These are phyloP conservation scores for Daldinia bambusicola DNA, from an alignment of 495 filamentous ascomycete species.

Conservation along the genomic window DNA sequence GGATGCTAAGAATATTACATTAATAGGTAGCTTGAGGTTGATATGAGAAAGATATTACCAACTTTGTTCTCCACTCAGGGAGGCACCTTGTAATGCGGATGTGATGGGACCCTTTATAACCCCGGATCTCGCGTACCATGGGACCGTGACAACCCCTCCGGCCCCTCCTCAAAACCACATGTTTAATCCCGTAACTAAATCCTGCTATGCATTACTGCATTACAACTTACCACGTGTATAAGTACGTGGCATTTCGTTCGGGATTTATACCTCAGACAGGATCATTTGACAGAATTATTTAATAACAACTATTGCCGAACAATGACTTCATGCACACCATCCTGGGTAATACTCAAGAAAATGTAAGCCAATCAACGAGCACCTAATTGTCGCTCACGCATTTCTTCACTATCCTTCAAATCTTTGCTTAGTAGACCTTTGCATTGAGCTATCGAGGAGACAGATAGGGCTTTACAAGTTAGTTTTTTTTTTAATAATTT, in stretches of 20 bases:
- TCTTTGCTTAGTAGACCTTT: neutral
- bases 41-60: neutral
- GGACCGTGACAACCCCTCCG: neutral
- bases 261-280: neutral
- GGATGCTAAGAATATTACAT: neutral
- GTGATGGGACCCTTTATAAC: neutral
- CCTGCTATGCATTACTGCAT: neutral
- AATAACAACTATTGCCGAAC: neutral
- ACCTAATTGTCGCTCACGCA: neutral
- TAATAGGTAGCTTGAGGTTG: neutral
- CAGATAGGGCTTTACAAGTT: no score
- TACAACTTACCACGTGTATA: neutral
- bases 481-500: no score
- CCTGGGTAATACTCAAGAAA: neutral
- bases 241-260: neutral
- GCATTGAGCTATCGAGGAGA: no score
- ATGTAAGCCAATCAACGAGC: neutral
- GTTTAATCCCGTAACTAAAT: neutral
- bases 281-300: neutral
- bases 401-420: no score
- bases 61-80: constrained; percentile 1
- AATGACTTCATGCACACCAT: neutral
- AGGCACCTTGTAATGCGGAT: no score
- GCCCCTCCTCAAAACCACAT: neutral
- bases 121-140: constrained; percentile 1